Evolutionary conservation across 2,329 filamentous ascomycete genomes (phyloP).

Genomic region (Xylariaceae sp.): DNA sequence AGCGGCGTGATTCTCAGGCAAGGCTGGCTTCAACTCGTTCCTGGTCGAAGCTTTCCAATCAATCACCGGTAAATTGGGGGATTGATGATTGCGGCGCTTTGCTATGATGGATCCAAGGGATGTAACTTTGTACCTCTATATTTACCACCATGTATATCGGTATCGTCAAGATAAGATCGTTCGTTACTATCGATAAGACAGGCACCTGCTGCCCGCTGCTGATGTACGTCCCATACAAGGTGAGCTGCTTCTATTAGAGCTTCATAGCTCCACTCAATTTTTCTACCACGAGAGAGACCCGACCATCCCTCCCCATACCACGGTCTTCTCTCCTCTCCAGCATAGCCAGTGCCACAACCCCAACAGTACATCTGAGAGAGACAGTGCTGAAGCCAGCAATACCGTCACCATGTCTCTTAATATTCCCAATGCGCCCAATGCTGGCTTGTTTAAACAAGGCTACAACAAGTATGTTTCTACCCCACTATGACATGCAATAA

Average conservation of each 20-base stretch:
- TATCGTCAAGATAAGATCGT: no score
- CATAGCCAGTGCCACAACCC: background rate
- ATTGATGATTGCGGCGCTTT: no score
- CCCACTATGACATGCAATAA: slow-evolving; percentile 32
- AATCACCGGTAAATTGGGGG: no score
- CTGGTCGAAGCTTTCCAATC: slow-evolving; percentile 1
- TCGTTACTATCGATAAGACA: background rate
- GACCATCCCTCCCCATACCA: slow-evolving; percentile 7
- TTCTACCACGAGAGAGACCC: slow-evolving; percentile 21
- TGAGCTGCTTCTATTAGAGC: background rate
- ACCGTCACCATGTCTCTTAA: slow-evolving; percentile 80
- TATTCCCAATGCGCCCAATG: slow-evolving; percentile 92
- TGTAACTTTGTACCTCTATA: no score
- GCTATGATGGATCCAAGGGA: no score
- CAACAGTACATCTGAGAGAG: background rate
- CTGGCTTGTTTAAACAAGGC: slow-evolving; percentile 91
- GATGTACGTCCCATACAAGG: background rate
- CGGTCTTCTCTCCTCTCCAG: background rate
- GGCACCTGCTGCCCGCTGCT: no score
- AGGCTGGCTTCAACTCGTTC: slow-evolving; percentile 10
- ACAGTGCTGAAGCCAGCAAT: background rate
- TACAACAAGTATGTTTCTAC: slow-evolving; percentile 82
- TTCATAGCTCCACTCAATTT: slow-evolving; percentile 30
- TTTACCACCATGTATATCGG: no score
- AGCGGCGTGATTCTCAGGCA: background rate